Evolutionary conservation across 1,139 yeast species (phyloP), one percentile per base, ranked within the genome.

Genomic region (Eremothecium gossypii): DNA sequence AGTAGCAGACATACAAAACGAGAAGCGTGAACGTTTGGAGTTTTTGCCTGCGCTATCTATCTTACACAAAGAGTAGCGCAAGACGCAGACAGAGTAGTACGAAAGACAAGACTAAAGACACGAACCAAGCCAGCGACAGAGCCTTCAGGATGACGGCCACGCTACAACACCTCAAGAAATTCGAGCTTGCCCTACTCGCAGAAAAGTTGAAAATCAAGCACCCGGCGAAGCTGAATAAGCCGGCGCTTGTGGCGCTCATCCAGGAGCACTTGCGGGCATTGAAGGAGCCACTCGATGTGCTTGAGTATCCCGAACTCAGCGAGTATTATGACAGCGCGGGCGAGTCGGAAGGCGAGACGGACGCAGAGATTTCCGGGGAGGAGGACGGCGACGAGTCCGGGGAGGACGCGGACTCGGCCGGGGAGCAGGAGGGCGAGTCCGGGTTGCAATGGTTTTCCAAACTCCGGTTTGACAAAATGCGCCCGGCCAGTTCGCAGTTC

Each of bases 231-330:
- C 40, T 45, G 9, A 54, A 51, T 40, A 58, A 58, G 40, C 45
- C 47, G 30, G 52, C 45, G 6, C 39, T 58, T 36, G 52, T 55
- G 31, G 46, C 46, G 12, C 20, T 43, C 12, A 40, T 58, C 17
- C 55, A 53, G 40, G 40, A 45, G 8, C 47, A 56, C 40, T 43
- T 58, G 41, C 38, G 45, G 26, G 31, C 36, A 10, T 40, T 56
- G 38, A 51, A 45, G 4, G 33, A 41, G 7, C 60, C 61, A 3
- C 40, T 58, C 33, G 55, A 55, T 30, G 43, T 48, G 26, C 44
- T 45, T 8, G 61, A 54, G 23, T 57, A 40, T 45, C 62, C 62
- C 10, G 62, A 58, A 45, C 46, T 58, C 41, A 48, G 47, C 38
- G 53, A 57, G 23, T 55, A 53, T 41, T 58, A 57, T 46, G 53